Base-by-base conservation (phyloP, 2,329 filamentous ascomycete species). In the Beauveria australis region DNA sequence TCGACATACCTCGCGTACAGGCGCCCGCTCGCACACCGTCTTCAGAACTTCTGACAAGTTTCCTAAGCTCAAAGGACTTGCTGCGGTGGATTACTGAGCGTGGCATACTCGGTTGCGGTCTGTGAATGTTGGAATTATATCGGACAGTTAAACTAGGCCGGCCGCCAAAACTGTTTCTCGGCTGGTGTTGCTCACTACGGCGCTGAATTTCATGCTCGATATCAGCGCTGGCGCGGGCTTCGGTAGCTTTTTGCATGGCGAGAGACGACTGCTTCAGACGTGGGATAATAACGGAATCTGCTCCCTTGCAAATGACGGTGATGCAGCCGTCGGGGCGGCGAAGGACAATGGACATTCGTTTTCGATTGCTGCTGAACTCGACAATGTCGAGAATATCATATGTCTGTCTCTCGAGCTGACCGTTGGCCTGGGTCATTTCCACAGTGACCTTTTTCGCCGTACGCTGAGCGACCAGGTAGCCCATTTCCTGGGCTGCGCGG, bases 311-410 rank as follows among this genome's bases (percentile, higher is more conserved):
- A 65, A 96, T 87, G 2, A 97, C 77, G 68, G 88, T 92, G 54
- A 96, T 86, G 16, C 88, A 85, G 1, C 87, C 85, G 67, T 96
- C 89, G 0, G 92, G 92, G 71, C 90, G 92, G n/a, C 89, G 87
- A 2, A 96, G 84, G 28, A 96, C 75, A 47, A 96, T 86, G 0
- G 92, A 93, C 92, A 97, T 96, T 46, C 92, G 83, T 75, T 96
- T 96, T 26, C 92, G 82, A 63, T 88, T 85, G 73, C 90, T 95
- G 63, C 89, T 94, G 67, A 97, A 97, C 69, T 96, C 92, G 62
- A 97, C 91, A 4, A 95, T 82, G 67, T 96, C 91, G 37, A 96
- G 75, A 5, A 96, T 82, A 63, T 95, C 84, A 67, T 93, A 97
- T 0, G 79, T 80, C 67, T 91, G 86, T 2, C 81, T 77, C 3